phyloP scores from a whole-genome alignment of 2,329 filamentous ascomycete species.

The Fusarium pilosicola region DNA sequence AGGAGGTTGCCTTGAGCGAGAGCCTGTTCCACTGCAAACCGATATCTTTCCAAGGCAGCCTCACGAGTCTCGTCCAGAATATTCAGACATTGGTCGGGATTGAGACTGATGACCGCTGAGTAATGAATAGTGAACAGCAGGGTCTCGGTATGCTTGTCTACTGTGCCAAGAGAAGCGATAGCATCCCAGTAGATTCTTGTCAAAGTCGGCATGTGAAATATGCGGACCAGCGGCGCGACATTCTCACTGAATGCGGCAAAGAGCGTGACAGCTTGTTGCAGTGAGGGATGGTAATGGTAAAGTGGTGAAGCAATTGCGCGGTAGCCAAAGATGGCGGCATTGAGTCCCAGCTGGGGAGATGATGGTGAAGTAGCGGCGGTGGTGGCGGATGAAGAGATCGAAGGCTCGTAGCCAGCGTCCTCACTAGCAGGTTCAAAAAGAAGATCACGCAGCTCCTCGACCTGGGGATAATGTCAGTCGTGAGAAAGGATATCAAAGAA shows the following conservation, averaged over 20 bases:
- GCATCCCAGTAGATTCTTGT: neutral
- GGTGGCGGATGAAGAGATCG: neutral
- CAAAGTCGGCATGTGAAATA: neutral
- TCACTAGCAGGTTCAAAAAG: neutral
- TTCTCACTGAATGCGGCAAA: neutral
- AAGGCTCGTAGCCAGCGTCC: neutral
- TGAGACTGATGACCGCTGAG: neutral
- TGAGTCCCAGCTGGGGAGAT: neutral
- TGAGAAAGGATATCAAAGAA: accelerated
- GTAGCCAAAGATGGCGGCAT: neutral
- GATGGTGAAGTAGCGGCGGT: neutral
- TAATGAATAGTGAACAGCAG: neutral
- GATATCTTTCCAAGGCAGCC: neutral
- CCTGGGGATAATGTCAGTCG: neutral
- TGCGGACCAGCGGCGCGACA: neutral
- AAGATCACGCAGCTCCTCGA: neutral
- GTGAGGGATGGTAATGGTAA: neutral
- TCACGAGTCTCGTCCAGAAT: neutral
- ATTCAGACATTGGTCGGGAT: neutral
- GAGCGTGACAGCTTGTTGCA: neutral
- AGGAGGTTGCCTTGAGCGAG: neutral
- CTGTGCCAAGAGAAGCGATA: neutral
- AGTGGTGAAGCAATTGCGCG: neutral
- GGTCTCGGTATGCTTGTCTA: neutral
- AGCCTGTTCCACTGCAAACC: neutral